phyloP scores from a whole-genome alignment of 2,329 filamentous ascomycete genomes.

The Sporothrix pallida region DNA sequence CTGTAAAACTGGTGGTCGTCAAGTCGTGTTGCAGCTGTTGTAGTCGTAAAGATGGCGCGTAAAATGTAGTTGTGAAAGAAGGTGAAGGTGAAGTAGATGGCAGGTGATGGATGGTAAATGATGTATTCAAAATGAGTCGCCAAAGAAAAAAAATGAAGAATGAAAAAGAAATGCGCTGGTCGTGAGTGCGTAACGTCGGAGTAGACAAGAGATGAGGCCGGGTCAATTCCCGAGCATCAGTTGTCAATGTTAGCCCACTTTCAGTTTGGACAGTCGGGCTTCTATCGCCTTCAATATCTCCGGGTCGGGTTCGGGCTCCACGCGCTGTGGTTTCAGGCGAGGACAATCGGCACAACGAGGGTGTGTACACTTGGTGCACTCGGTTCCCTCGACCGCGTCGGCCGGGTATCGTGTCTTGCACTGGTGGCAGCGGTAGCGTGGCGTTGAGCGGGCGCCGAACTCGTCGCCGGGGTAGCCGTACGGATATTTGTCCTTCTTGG shows the following conservation, averaged over 20 bases:
- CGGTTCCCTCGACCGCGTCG: constrained; percentile 56
- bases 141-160: not conserved
- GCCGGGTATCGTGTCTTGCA: constrained; percentile 65
- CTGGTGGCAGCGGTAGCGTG: constrained; percentile 64
- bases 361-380: constrained; percentile 66
- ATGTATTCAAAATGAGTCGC: not conserved
- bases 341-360: constrained; percentile 65
- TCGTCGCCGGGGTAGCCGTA: constrained; percentile 72
- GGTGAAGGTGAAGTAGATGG: not conserved
- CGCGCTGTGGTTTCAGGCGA: constrained; percentile 63
- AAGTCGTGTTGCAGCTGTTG: constrained; percentile 11
- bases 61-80: not conserved
- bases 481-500: constrained; percentile 72
- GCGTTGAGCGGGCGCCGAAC: constrained; percentile 58
- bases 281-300: constrained; percentile 64
- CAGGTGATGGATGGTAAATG: not conserved
- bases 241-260: constrained; percentile 40
- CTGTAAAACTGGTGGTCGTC: not conserved
- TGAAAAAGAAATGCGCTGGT: not conserved
- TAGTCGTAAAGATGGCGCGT: constrained; percentile 14
- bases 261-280: constrained; percentile 57
- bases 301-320: constrained; percentile 66
- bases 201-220: not conserved
- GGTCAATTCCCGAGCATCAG: no score
- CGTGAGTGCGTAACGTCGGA: constrained; percentile 12